These are phyloP conservation scores for Ophiostoma sp. DNA, from an alignment of 2,329 filamentous ascomycete genomes.

Conservation along the genomic window DNA sequence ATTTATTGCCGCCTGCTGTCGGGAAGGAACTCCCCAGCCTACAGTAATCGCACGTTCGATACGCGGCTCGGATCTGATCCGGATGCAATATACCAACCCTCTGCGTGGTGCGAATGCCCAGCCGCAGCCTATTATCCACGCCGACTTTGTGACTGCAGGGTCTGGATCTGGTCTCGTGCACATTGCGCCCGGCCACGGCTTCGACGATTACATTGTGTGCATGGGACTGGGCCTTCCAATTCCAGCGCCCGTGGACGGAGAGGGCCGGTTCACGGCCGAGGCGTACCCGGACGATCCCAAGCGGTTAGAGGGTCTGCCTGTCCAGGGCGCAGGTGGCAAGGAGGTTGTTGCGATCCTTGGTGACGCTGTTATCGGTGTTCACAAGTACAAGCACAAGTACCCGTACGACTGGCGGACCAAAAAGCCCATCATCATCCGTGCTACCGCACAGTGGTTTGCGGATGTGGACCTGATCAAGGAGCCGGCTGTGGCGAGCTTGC, in stretches of 20 bases:
- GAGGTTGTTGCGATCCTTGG: constrained; percentile 67
- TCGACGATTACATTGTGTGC: constrained; percentile 92
- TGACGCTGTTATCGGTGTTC: constrained; percentile 65
- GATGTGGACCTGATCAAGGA: constrained; percentile 83
- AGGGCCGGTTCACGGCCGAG: constrained; percentile 76
- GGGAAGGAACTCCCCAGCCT: constrained; percentile 55
- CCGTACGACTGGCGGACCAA: constrained; percentile 98
- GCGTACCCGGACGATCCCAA: constrained; percentile 71
- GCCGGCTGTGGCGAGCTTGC: constrained; percentile 67
- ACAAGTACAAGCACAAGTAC: constrained; percentile 84
- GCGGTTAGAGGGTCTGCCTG: constrained; percentile 66
- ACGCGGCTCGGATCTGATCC: constrained; percentile 66
- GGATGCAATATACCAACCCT: constrained; percentile 68
- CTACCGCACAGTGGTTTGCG: constrained; percentile 97
- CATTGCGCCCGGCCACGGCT: constrained; percentile 89
- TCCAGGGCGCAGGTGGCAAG: constrained; percentile 42
- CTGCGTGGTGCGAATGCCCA: constrained; percentile 61
- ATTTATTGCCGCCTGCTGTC: constrained; percentile 52
- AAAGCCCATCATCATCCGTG: constrained; percentile 82
- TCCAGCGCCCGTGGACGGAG: constrained; percentile 79
- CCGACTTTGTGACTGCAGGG: constrained; percentile 82
- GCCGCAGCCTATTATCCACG: constrained; percentile 72
- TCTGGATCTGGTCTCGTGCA: constrained; percentile 98
- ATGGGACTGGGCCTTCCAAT: constrained; percentile 67
- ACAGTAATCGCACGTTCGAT: constrained; percentile 71